Evolutionary conservation across 208 protist species (phyloP), one percentile per base, ranked within the genome.

Genomic region (Porcisia deanei): DNA sequence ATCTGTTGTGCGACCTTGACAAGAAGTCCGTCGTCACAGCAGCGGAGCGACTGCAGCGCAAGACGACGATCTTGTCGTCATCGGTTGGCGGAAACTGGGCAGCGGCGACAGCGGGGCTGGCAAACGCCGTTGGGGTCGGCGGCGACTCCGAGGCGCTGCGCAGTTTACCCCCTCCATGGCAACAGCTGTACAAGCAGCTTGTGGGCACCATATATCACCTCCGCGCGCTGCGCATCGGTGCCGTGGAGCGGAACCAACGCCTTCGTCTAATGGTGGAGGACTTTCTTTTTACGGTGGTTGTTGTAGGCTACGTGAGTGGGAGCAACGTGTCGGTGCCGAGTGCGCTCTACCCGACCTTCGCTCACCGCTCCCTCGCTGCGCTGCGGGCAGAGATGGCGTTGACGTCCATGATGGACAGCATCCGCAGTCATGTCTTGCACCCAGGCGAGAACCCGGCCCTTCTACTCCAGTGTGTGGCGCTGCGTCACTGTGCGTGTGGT

Each of bases 1-100:
- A 94, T 80, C 63, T 93, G 25, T 63, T 96, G 39, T 91, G 86
- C 76, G 90, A 96, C 72, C 70, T 96, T 3, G 91, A 95, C 71
- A 79, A 81, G 39, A 79, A 77, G 9, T 80, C 72, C 18, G 80
- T 95, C 54, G 39, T 83, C n/a, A 80, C 85, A 12, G 79, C 79
- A 41, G 82, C 75, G 22, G 82, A 86, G 77, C 77, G 77, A 45
- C 64, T 80, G 75, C 64, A 64, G 64, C 73, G 76, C 37, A 70
- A 73, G 63, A 59, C 55, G 58, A 61, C 66, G 22, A 58, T 39
- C 39, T 25, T 57, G 16, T 66, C 76, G 18, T 55, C 73, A 25
- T 73, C 82, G 18, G 58, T 69, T 14, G 68, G 66, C 55, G 65
- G 79, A 61, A 89, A 87, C 75, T 82, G 82, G 75, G 71, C 70